These are phyloP conservation scores for Coccomyxa sp. DNA, from an alignment of 139 green algal genomes.

Conservation along the genomic window DNA sequence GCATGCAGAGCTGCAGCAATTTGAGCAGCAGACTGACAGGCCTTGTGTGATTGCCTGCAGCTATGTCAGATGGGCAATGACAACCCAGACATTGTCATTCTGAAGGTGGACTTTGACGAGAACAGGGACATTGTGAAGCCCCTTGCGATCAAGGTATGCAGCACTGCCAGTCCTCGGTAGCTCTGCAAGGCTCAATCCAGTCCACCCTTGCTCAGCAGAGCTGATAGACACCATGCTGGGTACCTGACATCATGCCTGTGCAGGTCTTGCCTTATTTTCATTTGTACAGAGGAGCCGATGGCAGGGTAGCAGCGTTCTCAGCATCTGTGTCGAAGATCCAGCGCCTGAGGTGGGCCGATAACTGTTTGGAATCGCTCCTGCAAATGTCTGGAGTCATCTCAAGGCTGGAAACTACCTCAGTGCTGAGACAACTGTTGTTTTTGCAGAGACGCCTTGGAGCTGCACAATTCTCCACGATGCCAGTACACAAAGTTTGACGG, in stretches of 20 bases:
- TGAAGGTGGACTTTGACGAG: constrained; percentile 88
- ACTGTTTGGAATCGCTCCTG: neutral
- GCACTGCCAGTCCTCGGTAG: neutral
- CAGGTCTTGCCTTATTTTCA: constrained; percentile 93
- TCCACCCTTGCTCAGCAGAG: too few species aligned
- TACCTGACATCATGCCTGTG: neutral
- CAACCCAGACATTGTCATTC: constrained; percentile 68
- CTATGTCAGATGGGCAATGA: constrained; percentile 61
- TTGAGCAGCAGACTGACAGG: neutral
- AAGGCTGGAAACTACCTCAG: neutral
- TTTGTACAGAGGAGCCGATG: constrained; percentile 84
- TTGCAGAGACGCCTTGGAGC: constrained; percentile 49
- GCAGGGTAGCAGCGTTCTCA: constrained; percentile 69
- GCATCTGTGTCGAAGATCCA: constrained; percentile 68
- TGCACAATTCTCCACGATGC: constrained; percentile 50
- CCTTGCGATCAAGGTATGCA: constrained; percentile 69
- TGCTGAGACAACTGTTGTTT: neutral
- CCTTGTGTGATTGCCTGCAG: constrained; percentile 23
- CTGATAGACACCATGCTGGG: too few species aligned
- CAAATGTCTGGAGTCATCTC: neutral
- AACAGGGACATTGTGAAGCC: constrained; percentile 80
- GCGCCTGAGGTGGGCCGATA: constrained; percentile 25
- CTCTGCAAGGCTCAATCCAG: neutral
- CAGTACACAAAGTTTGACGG: constrained; percentile 8
- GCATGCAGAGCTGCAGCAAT: neutral